Conservation (phyloP, 768 basidiomycete species). For the Chiua virens region DNA sequence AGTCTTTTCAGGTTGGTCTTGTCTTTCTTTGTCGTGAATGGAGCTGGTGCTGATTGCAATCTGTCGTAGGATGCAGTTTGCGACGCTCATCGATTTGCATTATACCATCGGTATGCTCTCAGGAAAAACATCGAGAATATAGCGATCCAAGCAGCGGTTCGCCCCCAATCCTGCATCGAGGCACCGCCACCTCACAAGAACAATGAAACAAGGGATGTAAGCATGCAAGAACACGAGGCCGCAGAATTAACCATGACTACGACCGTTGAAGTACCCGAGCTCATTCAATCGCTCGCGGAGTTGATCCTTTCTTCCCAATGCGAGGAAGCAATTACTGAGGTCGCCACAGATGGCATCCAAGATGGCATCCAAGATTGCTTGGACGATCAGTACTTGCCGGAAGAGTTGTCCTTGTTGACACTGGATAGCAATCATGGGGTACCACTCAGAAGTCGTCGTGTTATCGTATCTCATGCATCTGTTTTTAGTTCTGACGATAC, state of each 20-base stretch:
- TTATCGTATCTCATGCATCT: constrained; percentile 7
- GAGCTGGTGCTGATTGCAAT: neutral
- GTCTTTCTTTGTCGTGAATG: neutral
- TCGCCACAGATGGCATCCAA: constrained; percentile 15
- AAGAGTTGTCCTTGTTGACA: constrained; percentile 19
- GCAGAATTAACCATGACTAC: neutral
- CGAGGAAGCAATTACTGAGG: constrained; percentile 16
- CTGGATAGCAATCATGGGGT: constrained; percentile 37
- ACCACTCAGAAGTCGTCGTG: neutral
- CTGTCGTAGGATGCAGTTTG: constrained; percentile 32
- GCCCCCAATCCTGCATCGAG: neutral
- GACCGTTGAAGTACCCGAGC: constrained; percentile 1
- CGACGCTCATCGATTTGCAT: constrained; percentile 49
- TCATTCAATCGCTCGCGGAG: neutral
- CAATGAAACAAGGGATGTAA: neutral
- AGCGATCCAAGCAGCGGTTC: neutral
- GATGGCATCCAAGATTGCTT: too few relatives aligned
- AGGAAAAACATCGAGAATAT: neutral
- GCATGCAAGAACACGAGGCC: neutral
- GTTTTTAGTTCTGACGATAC: constrained; percentile 44
- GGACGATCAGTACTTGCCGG: constrained; percentile 21
- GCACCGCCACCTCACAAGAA: constrained; percentile 23
- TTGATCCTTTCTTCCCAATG: neutral
- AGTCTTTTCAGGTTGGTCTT: constrained; percentile 43
- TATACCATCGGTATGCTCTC: constrained; percentile 33